Base-by-base conservation (phyloP, 2,329 filamentous ascomycete genomes). In the Pyrenophora teres region DNA sequence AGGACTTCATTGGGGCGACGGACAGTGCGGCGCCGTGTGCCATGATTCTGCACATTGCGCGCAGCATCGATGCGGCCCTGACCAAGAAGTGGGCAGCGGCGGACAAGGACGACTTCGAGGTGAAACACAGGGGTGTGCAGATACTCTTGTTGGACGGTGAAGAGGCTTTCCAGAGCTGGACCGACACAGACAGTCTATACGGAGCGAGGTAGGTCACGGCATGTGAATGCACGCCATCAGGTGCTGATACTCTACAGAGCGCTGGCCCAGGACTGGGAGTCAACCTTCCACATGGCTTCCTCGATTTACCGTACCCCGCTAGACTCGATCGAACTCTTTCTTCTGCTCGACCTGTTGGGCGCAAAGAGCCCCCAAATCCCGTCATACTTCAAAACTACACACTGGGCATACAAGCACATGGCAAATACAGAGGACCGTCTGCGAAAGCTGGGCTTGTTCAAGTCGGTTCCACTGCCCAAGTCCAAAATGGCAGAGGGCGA, bases 21-120 rank as follows among this genome's bases (percentile, higher is more conserved):
- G 94, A 99, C 69, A 97, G 92, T 65, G 94, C 94, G 1, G 94
- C 90, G 15, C 92, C 94, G 13, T 97, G 93, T 74, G 94, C 94
- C 0, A 92, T 99, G 82, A 81, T 99, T 46, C 81, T 99, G 83
- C 90, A 97, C 70, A 84, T 88, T 10, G 90, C 92, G 57, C 82
- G 87, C 62, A 90, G 84, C 58, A 84, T 99, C 35, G 92, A 99
- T 67, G 81, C 78, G 3, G 91, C 89, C 0, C 75, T 99, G 72
- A 90, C 88, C n/a, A 83, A 82, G 70, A 96, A 92, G 73, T 97
- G 94, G 92, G 81, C 83, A n/a, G 80, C 79, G 9, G 81, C 79
- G 1, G 44, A 50, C 12, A 54, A 53, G 10, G 64, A 65, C 3
- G 72, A 93, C 19, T 56, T 66, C 12, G 56, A 65, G 9, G 90